A percentile compares a stretch with the other conserved stretches of the same genome.
phyloP scores from a whole-genome alignment of 1,139 yeast genomes.

The Kazachstania sp. region DNA sequence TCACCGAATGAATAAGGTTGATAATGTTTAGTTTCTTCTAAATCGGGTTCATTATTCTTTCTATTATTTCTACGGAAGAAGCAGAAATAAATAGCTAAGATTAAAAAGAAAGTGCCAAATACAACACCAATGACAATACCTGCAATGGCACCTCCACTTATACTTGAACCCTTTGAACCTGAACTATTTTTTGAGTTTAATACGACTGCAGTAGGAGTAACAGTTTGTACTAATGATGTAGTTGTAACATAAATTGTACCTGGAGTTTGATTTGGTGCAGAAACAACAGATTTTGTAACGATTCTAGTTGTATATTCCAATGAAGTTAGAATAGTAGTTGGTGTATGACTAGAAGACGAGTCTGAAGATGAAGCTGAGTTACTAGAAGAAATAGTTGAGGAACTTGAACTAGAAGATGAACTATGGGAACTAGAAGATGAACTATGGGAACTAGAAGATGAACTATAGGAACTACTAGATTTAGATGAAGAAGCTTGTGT shows the following conservation, averaged over 20 bases:
- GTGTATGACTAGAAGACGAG: slow-evolving; percentile 10
- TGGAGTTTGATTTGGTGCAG: slow-evolving; percentile 10
- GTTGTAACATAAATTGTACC: slow-evolving; percentile 11
- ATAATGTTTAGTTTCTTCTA: slow-evolving; percentile 29
- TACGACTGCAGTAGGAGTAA: slow-evolving; percentile 9
- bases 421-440: background rate
- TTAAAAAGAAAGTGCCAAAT: slow-evolving; percentile 39
- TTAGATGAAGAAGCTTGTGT: too few species aligned
- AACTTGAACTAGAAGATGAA: background rate
- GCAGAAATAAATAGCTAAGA: slow-evolving; percentile 34
- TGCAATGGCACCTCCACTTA: slow-evolving; percentile 62
- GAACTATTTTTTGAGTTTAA: slow-evolving; percentile 8
- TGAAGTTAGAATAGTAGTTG: slow-evolving; percentile 12
- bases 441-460: background rate
- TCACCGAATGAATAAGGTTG: slow-evolving; percentile 32
- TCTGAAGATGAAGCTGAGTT: background rate
- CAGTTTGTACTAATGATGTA: slow-evolving; percentile 9
- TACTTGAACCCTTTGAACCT: slow-evolving; percentile 11
- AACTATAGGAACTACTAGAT: background rate
- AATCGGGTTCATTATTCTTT: slow-evolving; percentile 10
- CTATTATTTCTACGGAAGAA: slow-evolving; percentile 37
- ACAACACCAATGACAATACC: slow-evolving; percentile 63
- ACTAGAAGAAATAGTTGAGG: slow-evolving; percentile 6
- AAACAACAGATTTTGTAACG: slow-evolving; percentile 6
- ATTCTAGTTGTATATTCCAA: slow-evolving; percentile 6